A percentile compares a stretch with the other conserved stretches of the same genome.
phyloP scores from a whole-genome alignment of 208 protist genomes.

The Leishmania mexicana region DNA sequence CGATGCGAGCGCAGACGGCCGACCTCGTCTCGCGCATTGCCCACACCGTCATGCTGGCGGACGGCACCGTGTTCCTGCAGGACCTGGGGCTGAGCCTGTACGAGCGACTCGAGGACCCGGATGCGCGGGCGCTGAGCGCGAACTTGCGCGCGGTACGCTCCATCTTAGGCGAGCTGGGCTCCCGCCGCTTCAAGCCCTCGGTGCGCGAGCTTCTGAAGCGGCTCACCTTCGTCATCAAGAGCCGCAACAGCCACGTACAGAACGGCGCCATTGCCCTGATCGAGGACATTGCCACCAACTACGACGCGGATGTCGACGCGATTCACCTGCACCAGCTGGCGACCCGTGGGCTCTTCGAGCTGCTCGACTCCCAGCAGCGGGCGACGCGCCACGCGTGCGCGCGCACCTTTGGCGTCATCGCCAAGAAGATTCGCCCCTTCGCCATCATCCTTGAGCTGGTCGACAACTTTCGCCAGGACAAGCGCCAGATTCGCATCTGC shows the following conservation, averaged over 20 bases:
- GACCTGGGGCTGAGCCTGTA: constrained; percentile 97
- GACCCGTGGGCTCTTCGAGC: constrained; percentile 99
- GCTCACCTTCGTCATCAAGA: constrained; percentile 99
- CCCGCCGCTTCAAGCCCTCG: constrained; percentile 96
- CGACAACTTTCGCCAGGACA: constrained; percentile 99
- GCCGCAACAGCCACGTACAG: constrained; percentile 98
- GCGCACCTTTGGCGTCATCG: constrained; percentile 99
- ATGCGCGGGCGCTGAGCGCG: constrained; percentile 96
- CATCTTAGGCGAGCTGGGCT: constrained; percentile 97
- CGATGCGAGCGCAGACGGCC: constrained; percentile 96
- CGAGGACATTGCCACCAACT: constrained; percentile 95
- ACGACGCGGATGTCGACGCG: constrained; percentile 78
- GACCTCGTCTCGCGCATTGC: constrained; percentile 97
- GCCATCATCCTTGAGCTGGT: constrained; percentile 99
- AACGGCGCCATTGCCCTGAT: constrained; percentile 98
- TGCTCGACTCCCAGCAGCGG: constrained; percentile 99
- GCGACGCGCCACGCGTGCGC: constrained; percentile 96
- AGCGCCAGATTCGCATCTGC: constrained; percentile 99
- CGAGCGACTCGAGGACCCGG: constrained; percentile 98
- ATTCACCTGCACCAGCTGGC: constrained; percentile 97
- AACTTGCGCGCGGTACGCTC: constrained; percentile 97
- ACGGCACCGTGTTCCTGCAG: constrained; percentile 93
- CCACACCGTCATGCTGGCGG: constrained; percentile 94
- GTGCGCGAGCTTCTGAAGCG: constrained; percentile 97
- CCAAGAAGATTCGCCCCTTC: constrained; percentile 98